These are phyloP conservation scores for Juglanconis juglandina DNA, from an alignment of 2,329 filamentous ascomycete genomes.

Conservation along the genomic window DNA sequence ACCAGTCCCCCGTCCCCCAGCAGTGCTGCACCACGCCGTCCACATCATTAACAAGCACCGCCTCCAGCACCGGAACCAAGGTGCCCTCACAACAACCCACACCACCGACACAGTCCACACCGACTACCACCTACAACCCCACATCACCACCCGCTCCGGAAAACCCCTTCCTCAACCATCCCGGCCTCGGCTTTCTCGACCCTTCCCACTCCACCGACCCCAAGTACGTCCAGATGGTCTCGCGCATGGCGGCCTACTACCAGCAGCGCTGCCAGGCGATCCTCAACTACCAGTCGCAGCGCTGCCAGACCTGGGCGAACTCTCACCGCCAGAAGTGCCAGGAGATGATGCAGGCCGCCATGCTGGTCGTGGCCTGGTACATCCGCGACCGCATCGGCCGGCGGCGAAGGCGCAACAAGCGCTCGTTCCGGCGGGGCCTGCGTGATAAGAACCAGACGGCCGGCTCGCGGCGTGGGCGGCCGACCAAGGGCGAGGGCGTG, in stretches of 20 bases:
- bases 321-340: constrained; percentile 45
- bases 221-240: constrained; percentile 43
- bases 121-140: neutral
- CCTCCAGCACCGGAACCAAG: constrained; percentile 13
- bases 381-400: constrained; percentile 45
- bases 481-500: constrained; percentile 39
- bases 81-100: constrained; percentile 12
- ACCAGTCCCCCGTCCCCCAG: neutral
- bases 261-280: constrained; percentile 47
- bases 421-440: constrained; percentile 38
- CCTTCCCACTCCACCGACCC: constrained; percentile 29
- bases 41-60: neutral
- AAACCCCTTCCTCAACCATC: constrained; percentile 6
- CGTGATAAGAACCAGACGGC: constrained; percentile 27
- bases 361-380: constrained; percentile 49
- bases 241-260: constrained; percentile 46
- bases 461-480: constrained; percentile 13
- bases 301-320: constrained; percentile 45
- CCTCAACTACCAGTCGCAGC: constrained; percentile 44
- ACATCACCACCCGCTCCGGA: neutral
- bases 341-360: constrained; percentile 47
- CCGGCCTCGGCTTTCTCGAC: constrained; percentile 7
- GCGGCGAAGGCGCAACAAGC: constrained; percentile 38
- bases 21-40: constrained; percentile 6
- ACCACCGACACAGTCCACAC: constrained; percentile 1